These are phyloP conservation scores for Kurtzmaniella natalensis DNA, from an alignment of 1,139 yeast genomes.

Conservation along the genomic window DNA sequence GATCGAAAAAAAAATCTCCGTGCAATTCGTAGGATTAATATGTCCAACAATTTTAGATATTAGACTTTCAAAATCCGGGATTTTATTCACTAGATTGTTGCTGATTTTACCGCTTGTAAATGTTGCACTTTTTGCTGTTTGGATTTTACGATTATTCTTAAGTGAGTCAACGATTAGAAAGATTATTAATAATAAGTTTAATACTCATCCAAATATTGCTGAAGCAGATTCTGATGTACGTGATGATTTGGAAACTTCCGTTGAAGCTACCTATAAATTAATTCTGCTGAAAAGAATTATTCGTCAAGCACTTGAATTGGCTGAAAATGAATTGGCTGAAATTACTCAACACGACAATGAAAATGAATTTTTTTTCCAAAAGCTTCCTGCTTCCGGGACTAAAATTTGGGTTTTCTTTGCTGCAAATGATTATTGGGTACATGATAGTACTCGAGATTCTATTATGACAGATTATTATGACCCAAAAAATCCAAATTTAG, in stretches of 20 bases:
- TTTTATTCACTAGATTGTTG: conserved; percentile 26
- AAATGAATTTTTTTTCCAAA: conserved; percentile 47
- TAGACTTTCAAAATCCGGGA: conserved; percentile 49
- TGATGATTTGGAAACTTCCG: conserved; percentile 30
- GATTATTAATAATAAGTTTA: conserved; percentile 14
- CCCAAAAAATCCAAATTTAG: conserved; percentile 21
- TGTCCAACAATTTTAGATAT: conserved; percentile 64
- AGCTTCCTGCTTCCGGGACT: conserved; percentile 15
- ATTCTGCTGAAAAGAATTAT: conserved; percentile 38
- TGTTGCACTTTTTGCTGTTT: conserved; percentile 18
- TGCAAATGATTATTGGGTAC: conserved; percentile 58
- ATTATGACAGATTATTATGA: conserved; percentile 35
- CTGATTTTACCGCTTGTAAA: conserved; percentile 29
- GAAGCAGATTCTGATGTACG: conserved; percentile 2
- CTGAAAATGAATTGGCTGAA: conserved; percentile 50
- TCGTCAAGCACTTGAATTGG: conserved; percentile 51
- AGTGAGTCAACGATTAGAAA: conserved; percentile 16
- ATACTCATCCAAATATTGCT: neutral
- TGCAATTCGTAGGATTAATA: conserved; percentile 50
- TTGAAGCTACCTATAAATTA: conserved; percentile 41
- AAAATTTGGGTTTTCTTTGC: conserved; percentile 57
- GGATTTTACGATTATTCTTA: conserved; percentile 18
- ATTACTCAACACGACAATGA: conserved; percentile 40
- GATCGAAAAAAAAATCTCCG: conserved; percentile 14
- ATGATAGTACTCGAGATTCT: conserved; percentile 40